Base-by-base conservation (phyloP, 441 rosid genomes). In the Kokia cookei region DNA sequence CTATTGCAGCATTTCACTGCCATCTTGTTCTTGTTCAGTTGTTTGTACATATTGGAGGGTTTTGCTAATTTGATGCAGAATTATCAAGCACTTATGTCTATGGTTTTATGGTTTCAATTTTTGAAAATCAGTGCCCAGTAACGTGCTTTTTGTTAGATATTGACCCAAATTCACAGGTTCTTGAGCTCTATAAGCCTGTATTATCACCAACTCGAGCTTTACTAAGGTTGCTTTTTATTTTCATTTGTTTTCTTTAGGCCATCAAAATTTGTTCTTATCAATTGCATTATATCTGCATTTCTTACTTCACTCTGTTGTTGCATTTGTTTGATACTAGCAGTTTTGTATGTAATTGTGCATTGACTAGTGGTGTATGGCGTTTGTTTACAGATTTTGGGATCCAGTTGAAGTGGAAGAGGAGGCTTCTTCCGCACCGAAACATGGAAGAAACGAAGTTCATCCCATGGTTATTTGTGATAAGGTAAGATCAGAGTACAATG, bases 381-480 rank as follows among this genome's bases (percentile, higher is more conserved):
- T 67, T 70, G 51, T 8, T 15, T 50, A 17, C 61, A 93, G 99
- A 85, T 80, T 91, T 64, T 88, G 91, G 92, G 75, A 80, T 77
- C 84, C 86, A 8, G 66, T 68, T 7, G 65, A 78, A 69, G 77
- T 69, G 47, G 84, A 81, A 63, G 87, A 77, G 47, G 80, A 81
- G 60, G 80, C 72, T 43, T 78, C 82, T 12, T 72, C 83, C 42
- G 15, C 64, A 58, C 82, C 59, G 69, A 81, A 82, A 55, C 83
- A 75, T 71, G 85, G 80, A 73, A 69, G 79, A 63, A 78, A 65
- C 4, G 15, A 81, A 72, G 78, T 86, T 74, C 88, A 83, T 77
- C 92, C 91, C 29, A 71, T 73, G 27, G 69, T 87, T 77, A 73
- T 88, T 78, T 94, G 98, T 59, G 84, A 89, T 71, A 86, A 93